phyloP scores from a whole-genome alignment of 106 monocot species.

The Dendrobium officinale region DNA sequence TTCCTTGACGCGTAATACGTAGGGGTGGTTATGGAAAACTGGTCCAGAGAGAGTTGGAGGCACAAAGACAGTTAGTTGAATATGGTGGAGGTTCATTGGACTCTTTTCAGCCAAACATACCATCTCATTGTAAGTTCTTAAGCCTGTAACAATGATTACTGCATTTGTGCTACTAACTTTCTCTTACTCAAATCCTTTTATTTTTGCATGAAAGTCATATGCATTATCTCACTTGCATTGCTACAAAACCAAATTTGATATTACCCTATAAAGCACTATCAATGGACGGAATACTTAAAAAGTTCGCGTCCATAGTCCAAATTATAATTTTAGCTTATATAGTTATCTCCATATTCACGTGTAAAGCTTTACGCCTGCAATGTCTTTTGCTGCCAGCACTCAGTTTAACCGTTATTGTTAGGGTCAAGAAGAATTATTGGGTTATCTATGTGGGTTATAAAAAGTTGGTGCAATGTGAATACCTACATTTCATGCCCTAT shows the following conservation, averaged over 20 bases:
- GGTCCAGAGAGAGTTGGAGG: conserved; percentile 87
- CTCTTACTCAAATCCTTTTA: not conserved
- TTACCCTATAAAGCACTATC: not conserved
- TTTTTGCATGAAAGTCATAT: not conserved
- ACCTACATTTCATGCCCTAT: not conserved
- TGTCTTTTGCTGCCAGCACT: not conserved
- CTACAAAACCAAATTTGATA: not conserved
- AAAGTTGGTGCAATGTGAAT: not conserved
- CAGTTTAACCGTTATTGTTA: not conserved
- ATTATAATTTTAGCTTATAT: not conserved
- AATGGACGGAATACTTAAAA: not conserved
- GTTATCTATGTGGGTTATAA: not conserved
- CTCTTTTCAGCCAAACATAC: conserved; percentile 33
- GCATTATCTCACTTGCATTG: not conserved
- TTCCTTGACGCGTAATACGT: conserved; percentile 61
- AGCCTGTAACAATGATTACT: not conserved
- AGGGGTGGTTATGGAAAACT: conserved; percentile 98
- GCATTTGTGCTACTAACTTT: not conserved
- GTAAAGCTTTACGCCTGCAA: not conserved
- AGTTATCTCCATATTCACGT: not conserved
- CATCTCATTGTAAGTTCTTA: conserved; percentile 49
- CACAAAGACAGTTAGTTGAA: conserved; percentile 82
- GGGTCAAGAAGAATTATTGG: not conserved
- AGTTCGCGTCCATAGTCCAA: not conserved
- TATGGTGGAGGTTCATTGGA: conserved; percentile 78